Conservation (phyloP, 305 asterid genomes). For the Petunia hybrid region DNA sequence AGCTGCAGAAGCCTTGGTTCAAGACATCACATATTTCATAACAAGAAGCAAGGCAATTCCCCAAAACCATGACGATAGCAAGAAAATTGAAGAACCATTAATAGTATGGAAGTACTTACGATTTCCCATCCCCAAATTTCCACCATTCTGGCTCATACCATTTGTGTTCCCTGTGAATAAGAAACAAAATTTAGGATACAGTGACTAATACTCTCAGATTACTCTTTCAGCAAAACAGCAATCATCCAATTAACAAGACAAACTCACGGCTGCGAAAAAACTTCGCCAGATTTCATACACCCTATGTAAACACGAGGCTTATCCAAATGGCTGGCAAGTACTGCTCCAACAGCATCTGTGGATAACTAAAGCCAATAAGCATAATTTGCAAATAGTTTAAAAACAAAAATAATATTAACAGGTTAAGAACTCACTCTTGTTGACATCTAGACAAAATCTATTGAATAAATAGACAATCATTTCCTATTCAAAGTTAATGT, state of each 20-base stretch:
- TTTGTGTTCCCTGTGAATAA: conserved; percentile 64
- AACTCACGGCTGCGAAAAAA: conserved; percentile 83
- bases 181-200: conserved; percentile 22
- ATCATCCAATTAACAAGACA: conserved; percentile 23
- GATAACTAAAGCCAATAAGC: conserved; percentile 27
- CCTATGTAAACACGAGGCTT: conserved; percentile 82
- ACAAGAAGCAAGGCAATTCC: neutral
- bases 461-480: neutral
- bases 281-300: conserved; percentile 97
- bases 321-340: conserved; percentile 75
- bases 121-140: conserved; percentile 95
- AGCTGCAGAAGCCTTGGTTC: conserved; percentile 1
- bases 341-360: conserved; percentile 79
- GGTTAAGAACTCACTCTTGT: conserved; percentile 14
- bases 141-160: conserved; percentile 99
- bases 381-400: neutral
- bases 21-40: neutral
- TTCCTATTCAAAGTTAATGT: neutral
- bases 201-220: neutral
- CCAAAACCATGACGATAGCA: neutral
- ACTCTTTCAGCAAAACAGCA: conserved; percentile 10
- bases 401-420: neutral
- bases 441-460: conserved; percentile 22
- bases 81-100: neutral
- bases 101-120: conserved; percentile 58